Percentiles rank a stretch among this genome's conserved stretches.
Evolutionary conservation across 106 monocot genomes (phyloP).

Genomic region (Acanthochlamys bracteata): DNA sequence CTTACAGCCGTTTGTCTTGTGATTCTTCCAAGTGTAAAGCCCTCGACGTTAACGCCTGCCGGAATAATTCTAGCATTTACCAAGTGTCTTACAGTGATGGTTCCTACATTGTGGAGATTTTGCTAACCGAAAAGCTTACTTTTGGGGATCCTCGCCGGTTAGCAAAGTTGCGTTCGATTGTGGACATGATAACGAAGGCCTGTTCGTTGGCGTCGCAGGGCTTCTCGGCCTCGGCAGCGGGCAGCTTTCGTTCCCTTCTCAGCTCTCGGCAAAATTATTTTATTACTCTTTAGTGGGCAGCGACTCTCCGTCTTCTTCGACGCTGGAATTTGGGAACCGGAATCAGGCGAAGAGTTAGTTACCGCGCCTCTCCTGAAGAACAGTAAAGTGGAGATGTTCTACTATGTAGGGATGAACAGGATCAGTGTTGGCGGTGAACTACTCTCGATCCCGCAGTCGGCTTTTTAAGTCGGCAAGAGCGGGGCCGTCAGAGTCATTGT

Average conservation of each 20-base stretch:
- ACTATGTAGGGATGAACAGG: slow-evolving; percentile 54
- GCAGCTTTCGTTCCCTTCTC: slow-evolving; percentile 63
- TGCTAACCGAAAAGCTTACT: slow-evolving; percentile 41
- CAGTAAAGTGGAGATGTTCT: slow-evolving; percentile 45
- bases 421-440: slow-evolving; percentile 61
- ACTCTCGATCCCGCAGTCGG: slow-evolving; percentile 51
- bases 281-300: slow-evolving; percentile 81
- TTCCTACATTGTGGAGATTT: slow-evolving; percentile 80
- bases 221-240: slow-evolving; percentile 75
- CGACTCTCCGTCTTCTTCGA: slow-evolving; percentile 44
- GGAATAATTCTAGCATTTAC: slow-evolving; percentile 66
- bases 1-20: slow-evolving; percentile 46
- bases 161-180: slow-evolving; percentile 45
- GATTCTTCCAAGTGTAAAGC: slow-evolving; percentile 37
- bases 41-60: slow-evolving; percentile 58
- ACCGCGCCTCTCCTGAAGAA: slow-evolving; percentile 48
- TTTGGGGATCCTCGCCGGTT: slow-evolving; percentile 41
- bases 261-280: slow-evolving; percentile 43
- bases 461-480: slow-evolving; percentile 43
- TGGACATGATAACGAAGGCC: slow-evolving; percentile 79
- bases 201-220: slow-evolving; percentile 71
- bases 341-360: slow-evolving; percentile 8
- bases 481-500: slow-evolving; percentile 73
- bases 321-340: slow-evolving; percentile 33
- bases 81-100: slow-evolving; percentile 85